Percentiles rank a stretch among this genome's conserved stretches.
Evolutionary conservation across 2,329 filamentous ascomycete genomes (phyloP).

Genomic region (Fusarium pseudocircinatum): DNA sequence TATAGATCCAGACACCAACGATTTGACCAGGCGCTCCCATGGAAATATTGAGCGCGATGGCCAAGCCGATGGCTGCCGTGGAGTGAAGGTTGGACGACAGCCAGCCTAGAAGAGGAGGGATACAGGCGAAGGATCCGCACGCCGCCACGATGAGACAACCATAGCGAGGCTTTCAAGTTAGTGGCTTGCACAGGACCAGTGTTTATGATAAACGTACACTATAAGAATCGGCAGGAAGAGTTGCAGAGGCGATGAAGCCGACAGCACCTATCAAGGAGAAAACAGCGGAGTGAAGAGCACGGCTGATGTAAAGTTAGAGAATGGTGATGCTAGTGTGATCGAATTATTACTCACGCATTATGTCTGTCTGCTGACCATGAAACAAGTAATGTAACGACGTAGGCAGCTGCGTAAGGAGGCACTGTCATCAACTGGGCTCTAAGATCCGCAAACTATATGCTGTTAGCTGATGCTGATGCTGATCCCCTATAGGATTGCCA

Average conservation of each 20-base stretch:
- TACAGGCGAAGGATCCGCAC: constrained; percentile 71
- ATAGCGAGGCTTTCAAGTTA: constrained; percentile 58
- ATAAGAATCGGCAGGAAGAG: constrained; percentile 67
- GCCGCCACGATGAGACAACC: constrained; percentile 73
- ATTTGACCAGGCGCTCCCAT: constrained; percentile 74
- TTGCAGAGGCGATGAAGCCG: constrained; percentile 67
- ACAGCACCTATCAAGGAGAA: constrained; percentile 57
- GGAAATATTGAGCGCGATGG: constrained; percentile 73
- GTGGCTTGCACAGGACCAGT: fast-evolving
- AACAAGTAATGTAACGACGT: constrained; percentile 50
- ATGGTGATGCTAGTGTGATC: fast-evolving
- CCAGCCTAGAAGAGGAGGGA: constrained; percentile 73
- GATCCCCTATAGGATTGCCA: neutral
- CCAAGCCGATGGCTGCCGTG: constrained; percentile 70
- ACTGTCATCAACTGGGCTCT: constrained; percentile 70
- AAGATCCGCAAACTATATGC: constrained; percentile 45
- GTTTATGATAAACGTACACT: neutral
- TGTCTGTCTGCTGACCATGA: constrained; percentile 69
- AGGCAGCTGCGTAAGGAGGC: constrained; percentile 67
- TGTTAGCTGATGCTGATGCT: neutral
- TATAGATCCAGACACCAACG: constrained; percentile 77
- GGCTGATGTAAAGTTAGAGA: constrained; percentile 10
- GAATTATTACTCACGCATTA: constrained; percentile 50
- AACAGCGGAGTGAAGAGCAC: constrained; percentile 53
- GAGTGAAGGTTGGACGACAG: constrained; percentile 71